Conservation (phyloP, 2,329 filamentous ascomycete species). For the Botrytis sinoallii region DNA sequence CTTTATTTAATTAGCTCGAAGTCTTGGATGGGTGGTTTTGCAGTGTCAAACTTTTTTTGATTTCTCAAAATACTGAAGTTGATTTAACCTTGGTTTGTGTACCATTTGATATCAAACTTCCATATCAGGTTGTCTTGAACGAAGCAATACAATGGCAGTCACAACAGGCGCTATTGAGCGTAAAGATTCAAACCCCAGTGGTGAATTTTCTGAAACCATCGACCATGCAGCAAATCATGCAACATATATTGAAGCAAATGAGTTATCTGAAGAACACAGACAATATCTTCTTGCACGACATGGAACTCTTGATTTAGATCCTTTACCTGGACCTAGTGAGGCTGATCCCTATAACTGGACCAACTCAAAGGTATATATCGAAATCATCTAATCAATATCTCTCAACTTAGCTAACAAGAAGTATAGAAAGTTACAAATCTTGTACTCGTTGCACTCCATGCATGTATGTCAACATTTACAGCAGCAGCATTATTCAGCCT, state of each 20-base stretch:
- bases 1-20: neutral
- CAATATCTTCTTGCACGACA: conserved; percentile 21
- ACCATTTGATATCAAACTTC: neutral
- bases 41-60: neutral
- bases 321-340: conserved; percentile 14
- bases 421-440: conserved; percentile 47
- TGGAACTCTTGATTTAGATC: conserved; percentile 22
- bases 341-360: conserved; percentile 56
- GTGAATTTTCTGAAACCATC: neutral
- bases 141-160: neutral
- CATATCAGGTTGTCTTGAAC: neutral
- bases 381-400: neutral
- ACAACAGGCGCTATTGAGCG: neutral
- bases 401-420: neutral
- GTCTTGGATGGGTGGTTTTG: neutral
- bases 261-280: conserved; percentile 17
- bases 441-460: conserved; percentile 49
- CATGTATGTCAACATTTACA: conserved; percentile 51
- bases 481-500: conserved; percentile 51
- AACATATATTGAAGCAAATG: conserved; percentile 1
- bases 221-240: conserved; percentile 7
- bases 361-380: conserved; percentile 44
- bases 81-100: neutral
- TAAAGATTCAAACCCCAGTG: conserved; percentile 6
- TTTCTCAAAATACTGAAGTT: neutral